phyloP scores from a whole-genome alignment of 2,329 filamentous ascomycete genomes.

The Lachnellula cervina region DNA sequence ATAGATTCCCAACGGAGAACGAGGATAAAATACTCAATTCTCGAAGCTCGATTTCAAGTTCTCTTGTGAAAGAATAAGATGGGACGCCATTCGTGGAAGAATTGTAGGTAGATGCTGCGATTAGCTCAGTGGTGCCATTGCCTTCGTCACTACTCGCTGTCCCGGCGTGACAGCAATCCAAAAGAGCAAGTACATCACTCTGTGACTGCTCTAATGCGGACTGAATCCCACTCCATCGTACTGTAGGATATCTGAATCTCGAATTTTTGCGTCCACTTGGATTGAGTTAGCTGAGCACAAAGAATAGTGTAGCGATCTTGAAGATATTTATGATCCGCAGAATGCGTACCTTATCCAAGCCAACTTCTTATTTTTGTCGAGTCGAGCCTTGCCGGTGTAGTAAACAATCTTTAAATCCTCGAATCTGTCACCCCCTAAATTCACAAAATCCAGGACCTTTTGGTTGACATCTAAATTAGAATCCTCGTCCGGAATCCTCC shows the following conservation, averaged over 20 bases:
- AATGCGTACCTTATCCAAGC: slow-evolving; percentile 18
- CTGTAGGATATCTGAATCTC: slow-evolving; percentile 5
- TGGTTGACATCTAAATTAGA: slow-evolving; percentile 9
- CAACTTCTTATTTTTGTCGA: slow-evolving; percentile 8
- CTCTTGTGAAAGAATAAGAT: slow-evolving; percentile 11
- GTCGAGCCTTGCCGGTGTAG: slow-evolving; percentile 18
- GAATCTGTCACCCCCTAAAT: slow-evolving; percentile 11
- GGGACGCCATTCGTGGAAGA: background rate
- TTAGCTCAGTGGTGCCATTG: slow-evolving; percentile 18
- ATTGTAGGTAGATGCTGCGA: slow-evolving; percentile 15
- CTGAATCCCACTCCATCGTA: slow-evolving; percentile 18
- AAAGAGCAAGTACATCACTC: slow-evolving; percentile 17
- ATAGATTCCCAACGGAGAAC: slow-evolving; percentile 22
- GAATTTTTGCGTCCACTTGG: slow-evolving; percentile 4
- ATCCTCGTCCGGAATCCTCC: slow-evolving; percentile 17
- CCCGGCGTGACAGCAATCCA: slow-evolving; percentile 17
- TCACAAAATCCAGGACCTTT: slow-evolving; percentile 16
- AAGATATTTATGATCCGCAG: background rate
- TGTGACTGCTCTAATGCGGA: slow-evolving; percentile 12
- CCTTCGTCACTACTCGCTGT: slow-evolving; percentile 4
- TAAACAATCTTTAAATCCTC: slow-evolving; percentile 23
- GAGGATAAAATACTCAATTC: slow-evolving; percentile 18
- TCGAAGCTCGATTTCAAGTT: slow-evolving; percentile 15
- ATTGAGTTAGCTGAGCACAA: background rate
- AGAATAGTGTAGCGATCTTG: background rate